phyloP scores from a whole-genome alignment of 129 eudicot genomes.

The Erigeron canadensis region DNA sequence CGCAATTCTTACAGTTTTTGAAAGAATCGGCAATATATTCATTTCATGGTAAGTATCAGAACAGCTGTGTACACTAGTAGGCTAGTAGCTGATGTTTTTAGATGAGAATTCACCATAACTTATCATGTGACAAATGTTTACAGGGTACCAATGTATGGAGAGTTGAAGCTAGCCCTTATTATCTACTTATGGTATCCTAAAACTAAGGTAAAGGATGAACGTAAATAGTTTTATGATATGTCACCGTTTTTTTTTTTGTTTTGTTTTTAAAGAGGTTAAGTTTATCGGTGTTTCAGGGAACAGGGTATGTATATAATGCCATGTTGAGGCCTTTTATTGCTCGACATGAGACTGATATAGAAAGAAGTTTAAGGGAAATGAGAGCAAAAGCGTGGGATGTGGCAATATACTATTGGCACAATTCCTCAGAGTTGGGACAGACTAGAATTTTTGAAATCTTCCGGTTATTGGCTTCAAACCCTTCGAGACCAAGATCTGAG shows the following conservation, averaged over 20 bases:
- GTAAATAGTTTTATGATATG: neutral
- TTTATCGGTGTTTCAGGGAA: constrained; percentile 57
- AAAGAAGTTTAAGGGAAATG: constrained; percentile 58
- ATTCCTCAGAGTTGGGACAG: constrained; percentile 71
- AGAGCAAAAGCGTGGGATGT: constrained; percentile 77
- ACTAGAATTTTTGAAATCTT: constrained; percentile 60
- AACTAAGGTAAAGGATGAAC: constrained; percentile 56
- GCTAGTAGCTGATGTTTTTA: neutral
- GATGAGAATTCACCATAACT: constrained; percentile 11
- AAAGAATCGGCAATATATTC: constrained; percentile 62
- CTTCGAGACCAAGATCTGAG: constrained; percentile 50
- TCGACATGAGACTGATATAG: constrained; percentile 78
- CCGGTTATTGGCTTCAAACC: constrained; percentile 51
- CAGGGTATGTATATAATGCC: constrained; percentile 62
- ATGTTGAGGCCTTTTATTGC: constrained; percentile 66
- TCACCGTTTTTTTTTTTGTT: neutral
- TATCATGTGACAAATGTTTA: neutral
- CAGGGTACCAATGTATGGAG: constrained; percentile 95
- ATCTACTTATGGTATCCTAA: constrained; percentile 97
- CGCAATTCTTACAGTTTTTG: constrained; percentile 65
- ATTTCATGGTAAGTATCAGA: constrained; percentile 67
- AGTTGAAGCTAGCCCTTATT: constrained; percentile 81
- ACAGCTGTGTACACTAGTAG: neutral
- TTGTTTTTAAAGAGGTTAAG: constrained; percentile 9
- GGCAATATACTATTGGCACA: constrained; percentile 83